Conservation (phyloP, 2,329 filamentous ascomycete species). For the Arthrobotrys musiformis region DNA sequence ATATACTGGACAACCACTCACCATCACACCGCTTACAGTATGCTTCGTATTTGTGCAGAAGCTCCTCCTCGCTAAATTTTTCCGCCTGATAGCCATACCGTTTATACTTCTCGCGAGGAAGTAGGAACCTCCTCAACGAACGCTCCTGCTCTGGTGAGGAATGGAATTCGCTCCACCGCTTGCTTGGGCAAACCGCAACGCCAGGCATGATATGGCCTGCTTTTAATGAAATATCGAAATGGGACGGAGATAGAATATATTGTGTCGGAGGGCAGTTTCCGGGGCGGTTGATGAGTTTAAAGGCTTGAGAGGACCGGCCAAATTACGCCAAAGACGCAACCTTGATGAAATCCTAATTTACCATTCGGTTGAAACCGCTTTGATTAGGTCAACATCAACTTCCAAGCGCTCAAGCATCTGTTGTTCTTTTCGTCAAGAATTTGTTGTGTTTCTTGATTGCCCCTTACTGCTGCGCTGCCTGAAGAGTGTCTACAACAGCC, state of each 20-base stretch:
- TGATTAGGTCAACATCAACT: background rate
- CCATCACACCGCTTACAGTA: conserved; percentile 43
- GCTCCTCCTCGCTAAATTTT: conserved; percentile 28
- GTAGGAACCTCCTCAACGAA: conserved; percentile 9
- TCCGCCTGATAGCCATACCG: conserved; percentile 41
- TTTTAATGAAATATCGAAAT: too few species aligned
- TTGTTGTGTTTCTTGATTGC: conserved; percentile 8
- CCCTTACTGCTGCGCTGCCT: background rate
- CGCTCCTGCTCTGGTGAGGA: conserved; percentile 27
- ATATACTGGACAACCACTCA: too few species aligned
- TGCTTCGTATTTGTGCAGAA: conserved; percentile 40
- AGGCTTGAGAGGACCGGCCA: background rate
- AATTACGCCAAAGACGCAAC: conserved; percentile 18
- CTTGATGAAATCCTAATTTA: background rate
- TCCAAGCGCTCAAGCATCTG: background rate
- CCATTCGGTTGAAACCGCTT: background rate
- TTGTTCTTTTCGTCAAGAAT: background rate
- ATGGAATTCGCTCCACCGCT: conserved; percentile 26
- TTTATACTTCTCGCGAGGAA: conserved; percentile 32
- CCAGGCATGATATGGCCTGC: conserved; percentile 41
- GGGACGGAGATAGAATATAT: too few species aligned
- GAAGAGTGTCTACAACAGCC: background rate
- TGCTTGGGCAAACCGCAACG: background rate
- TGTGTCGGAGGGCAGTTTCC: background rate
- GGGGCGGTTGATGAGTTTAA: background rate